Conservation (phyloP, 257 asterid genomes). For the Verbascum thapsus region DNA sequence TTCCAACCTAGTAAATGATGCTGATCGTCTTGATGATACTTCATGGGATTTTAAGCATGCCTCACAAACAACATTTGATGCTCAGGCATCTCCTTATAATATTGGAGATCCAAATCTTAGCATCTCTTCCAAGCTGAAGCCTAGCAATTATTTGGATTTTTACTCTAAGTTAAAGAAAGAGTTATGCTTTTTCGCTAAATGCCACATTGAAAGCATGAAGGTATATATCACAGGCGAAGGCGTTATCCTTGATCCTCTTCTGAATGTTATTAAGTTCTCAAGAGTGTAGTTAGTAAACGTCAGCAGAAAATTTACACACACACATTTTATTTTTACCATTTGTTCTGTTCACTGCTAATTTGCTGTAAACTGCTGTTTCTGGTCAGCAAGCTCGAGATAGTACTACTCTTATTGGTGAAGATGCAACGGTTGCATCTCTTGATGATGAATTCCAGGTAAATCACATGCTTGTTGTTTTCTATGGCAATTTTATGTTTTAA, state of each 20-base stretch:
- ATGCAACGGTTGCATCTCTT: conserved; percentile 35
- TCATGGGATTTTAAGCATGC: conserved; percentile 70
- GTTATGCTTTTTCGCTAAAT: conserved; percentile 43
- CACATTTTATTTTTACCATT: conserved; percentile 17
- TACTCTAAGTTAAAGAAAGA: conserved; percentile 57
- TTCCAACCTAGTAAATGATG: conserved; percentile 40
- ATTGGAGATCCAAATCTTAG: conserved; percentile 36
- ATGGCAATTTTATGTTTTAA: conserved; percentile 14
- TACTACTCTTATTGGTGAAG: conserved; percentile 38
- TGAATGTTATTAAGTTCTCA: neutral
- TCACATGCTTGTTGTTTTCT: conserved; percentile 23
- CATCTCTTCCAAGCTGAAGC: conserved; percentile 47
- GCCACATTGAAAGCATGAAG: conserved; percentile 53
- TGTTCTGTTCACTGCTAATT: conserved; percentile 25
- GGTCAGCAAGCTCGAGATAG: conserved; percentile 44
- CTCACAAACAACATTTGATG: conserved; percentile 34
- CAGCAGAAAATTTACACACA: conserved; percentile 17
- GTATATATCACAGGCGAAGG: conserved; percentile 36
- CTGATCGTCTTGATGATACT: conserved; percentile 42
- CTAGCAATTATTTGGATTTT: conserved; percentile 53
- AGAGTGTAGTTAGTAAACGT: conserved; percentile 2
- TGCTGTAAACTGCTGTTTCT: conserved; percentile 1
- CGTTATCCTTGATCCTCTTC: conserved; percentile 10
- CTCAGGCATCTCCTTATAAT: conserved; percentile 34
- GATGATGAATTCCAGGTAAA: conserved; percentile 58